phyloP scores from a whole-genome alignment of 768 basidiomycete species.

The Dacryopinax spathularia region DNA sequence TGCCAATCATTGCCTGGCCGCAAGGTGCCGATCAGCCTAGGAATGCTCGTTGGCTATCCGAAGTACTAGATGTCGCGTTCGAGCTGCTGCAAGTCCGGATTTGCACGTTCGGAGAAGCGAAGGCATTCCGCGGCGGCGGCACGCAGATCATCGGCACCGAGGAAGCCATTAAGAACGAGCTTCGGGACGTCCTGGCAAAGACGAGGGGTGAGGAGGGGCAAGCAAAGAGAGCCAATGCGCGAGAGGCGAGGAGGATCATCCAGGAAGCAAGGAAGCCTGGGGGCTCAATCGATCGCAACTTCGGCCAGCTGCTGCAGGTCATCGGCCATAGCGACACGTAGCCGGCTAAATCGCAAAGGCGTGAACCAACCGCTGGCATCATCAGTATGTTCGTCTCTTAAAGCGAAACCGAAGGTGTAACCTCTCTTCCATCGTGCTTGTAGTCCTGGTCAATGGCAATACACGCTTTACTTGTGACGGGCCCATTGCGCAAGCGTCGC shows the following conservation, averaged over 20 bases:
- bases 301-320: not conserved
- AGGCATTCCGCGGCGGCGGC: slow-evolving; percentile 14
- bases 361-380: too few species aligned
- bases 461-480: too few species aligned
- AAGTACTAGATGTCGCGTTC: slow-evolving; percentile 12
- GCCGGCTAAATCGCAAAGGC: too few species aligned
- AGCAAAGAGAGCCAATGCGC: slow-evolving; percentile 15
- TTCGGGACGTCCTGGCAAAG: slow-evolving; percentile 11
- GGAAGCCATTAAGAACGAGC: slow-evolving; percentile 16
- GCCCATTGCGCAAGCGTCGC: too few species aligned
- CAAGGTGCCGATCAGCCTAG: slow-evolving; percentile 17
- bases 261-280: slow-evolving; percentile 9
- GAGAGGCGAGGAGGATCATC: slow-evolving; percentile 4
- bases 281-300: not conserved
- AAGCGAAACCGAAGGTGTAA: too few species aligned
- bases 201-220: slow-evolving; percentile 18
- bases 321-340: not conserved
- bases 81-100: slow-evolving; percentile 17
- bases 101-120: slow-evolving; percentile 11
- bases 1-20: slow-evolving; percentile 21
- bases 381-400: not conserved
- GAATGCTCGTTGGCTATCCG: slow-evolving; percentile 15
- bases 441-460: too few species aligned
- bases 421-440: too few species aligned
- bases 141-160: slow-evolving; percentile 11